Base-by-base conservation (phyloP, 2,329 filamentous ascomycete genomes). In the Neonectria hederae region DNA sequence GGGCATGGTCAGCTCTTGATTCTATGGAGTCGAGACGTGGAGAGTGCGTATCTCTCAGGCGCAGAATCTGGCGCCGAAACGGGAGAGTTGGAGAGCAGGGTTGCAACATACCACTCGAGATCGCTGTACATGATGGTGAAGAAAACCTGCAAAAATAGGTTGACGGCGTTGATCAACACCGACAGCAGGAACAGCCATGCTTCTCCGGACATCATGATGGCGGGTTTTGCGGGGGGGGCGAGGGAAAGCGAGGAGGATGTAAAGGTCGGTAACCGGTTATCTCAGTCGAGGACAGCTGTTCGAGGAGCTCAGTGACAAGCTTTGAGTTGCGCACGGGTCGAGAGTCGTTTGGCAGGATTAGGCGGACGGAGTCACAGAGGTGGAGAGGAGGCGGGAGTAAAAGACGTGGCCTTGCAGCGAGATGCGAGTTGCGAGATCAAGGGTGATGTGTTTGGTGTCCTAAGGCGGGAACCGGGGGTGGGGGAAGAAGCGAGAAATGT, bases 41-140 rank as follows among this genome's bases (percentile, higher is more conserved):
- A 66, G 14, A n/a, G 24, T 53, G 65, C 63, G 62, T 67, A 69
- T 64, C 59, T 17, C 26, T 14, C 28, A 35, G 48, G 66, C 61
- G 68, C 68, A 67, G 59, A 65, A 54, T 59, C 62, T 65, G 62
- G 65, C 54, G 51, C 42, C 45, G 45, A 61, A 24, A 59, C 40
- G 54, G 59, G 45, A 67, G 58, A 59, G 35, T 3, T n/a, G 7
- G n/a, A 21, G 38, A 42, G 63, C 17, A 45, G 30, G 58, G 49
- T 52, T 43, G 58, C 56, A 54, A 86, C 92, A 77, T 85, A 97
- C 94, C 96, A 99, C 91, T 99, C 96, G 76, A 99, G 84, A 87
- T 99, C 96, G 82, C 93, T 97, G 85, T 98, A 99, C 97, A 99
- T 99, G 79, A 99, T 99, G 63, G 96, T 99, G 86, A 99, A 99